A percentile compares a stretch with the other conserved stretches of the same genome.
phyloP scores from a whole-genome alignment of 352 stramenopile species.

The Halophytophthora batemanensis region DNA sequence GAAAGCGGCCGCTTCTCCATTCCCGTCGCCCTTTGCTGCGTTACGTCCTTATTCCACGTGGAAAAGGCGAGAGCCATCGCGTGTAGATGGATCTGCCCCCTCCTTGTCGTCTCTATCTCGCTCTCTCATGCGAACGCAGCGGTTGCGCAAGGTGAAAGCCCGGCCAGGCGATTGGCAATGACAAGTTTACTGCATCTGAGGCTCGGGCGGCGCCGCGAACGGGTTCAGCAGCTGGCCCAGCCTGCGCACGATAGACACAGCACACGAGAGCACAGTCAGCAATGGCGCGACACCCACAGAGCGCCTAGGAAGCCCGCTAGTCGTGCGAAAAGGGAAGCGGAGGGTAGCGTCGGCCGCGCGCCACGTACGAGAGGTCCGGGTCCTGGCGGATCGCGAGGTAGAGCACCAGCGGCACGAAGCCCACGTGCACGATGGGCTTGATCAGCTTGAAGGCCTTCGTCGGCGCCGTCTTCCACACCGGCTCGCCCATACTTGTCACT shows the following conservation, averaged over 20 bases:
- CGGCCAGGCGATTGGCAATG: neutral
- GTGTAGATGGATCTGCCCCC: too few species aligned
- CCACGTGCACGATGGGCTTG: constrained; percentile 82
- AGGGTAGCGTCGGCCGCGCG: neutral
- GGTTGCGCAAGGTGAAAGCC: too few species aligned
- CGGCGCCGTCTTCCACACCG: constrained; percentile 70
- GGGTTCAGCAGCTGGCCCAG: constrained; percentile 75
- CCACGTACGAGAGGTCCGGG: constrained; percentile 59
- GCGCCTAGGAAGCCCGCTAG: neutral
- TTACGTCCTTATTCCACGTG: neutral
- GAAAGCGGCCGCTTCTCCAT: too few species aligned
- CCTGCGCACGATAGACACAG: constrained; percentile 25
- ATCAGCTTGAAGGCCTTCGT: constrained; percentile 77
- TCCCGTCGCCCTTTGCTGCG: too few species aligned
- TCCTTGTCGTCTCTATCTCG: too few species aligned
- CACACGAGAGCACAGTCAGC: neutral
- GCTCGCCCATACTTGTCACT: constrained; percentile 45
- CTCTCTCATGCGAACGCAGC: too few species aligned
- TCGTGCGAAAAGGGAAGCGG: neutral
- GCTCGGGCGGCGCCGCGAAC: constrained; percentile 59
- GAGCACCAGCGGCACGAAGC: constrained; percentile 79
- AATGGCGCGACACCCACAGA: neutral
- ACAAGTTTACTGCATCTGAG: constrained; percentile 36
- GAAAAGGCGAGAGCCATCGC: too few species aligned
- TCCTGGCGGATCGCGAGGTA: constrained; percentile 82